These are phyloP conservation scores for Thermomyces lanuginosus DNA, from an alignment of 2,329 filamentous ascomycete genomes.

Conservation along the genomic window DNA sequence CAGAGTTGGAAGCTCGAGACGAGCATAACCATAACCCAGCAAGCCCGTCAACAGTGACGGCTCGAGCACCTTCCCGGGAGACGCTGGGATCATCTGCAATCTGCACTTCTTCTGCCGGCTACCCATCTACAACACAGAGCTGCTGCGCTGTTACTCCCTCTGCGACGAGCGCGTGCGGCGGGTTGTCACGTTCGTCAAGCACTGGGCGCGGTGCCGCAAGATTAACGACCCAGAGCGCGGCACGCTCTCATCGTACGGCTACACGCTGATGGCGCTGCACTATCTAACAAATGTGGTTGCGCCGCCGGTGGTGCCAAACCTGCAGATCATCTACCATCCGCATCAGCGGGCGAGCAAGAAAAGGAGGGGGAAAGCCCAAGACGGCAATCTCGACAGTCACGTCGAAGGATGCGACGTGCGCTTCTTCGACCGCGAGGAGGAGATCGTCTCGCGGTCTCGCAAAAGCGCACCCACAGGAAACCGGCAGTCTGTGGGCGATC, in stretches of 20 bases:
- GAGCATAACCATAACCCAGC: too few species aligned
- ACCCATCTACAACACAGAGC: constrained; percentile 64
- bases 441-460: constrained; percentile 46
- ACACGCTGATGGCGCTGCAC: constrained; percentile 81
- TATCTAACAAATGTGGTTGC: constrained; percentile 69
- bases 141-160: constrained; percentile 68
- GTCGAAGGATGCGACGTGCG: constrained; percentile 54
- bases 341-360: too few species aligned
- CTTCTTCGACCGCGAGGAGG: constrained; percentile 61
- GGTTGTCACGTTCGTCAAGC: constrained; percentile 73
- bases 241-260: constrained; percentile 77
- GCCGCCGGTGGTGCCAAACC: constrained; percentile 70
- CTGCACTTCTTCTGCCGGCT: constrained; percentile 77
- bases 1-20: constrained; percentile 35
- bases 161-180: constrained; percentile 62
- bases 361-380: too few species aligned
- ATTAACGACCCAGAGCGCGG: constrained; percentile 80
- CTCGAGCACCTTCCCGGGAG: too few species aligned
- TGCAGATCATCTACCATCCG: constrained; percentile 34
- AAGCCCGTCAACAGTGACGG: too few species aligned
- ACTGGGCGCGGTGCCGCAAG: constrained; percentile 71
- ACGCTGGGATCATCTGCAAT: constrained; percentile 72
- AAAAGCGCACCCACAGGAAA: constrained; percentile 50
- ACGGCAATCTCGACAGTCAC: too few species aligned
- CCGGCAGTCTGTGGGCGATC: constrained; percentile 48